Evolutionary conservation across 495 filamentous ascomycete species (phyloP).

Genomic region (Talaromyces adpressus): DNA sequence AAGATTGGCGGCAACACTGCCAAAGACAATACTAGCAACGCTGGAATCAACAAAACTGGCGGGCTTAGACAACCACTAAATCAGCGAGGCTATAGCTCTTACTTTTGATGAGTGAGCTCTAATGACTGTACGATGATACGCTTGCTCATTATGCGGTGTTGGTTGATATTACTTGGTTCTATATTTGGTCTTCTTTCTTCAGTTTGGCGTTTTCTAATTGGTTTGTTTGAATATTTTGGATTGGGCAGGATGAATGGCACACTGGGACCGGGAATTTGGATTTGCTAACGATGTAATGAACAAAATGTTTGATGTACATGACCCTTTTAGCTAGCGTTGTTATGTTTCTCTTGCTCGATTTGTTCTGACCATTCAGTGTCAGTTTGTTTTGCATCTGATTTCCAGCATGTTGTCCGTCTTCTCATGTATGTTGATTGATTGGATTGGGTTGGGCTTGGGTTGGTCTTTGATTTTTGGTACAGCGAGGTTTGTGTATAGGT

Average conservation of each 20-base stretch:
- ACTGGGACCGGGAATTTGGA: not conserved
- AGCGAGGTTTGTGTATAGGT: not conserved
- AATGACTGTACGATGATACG: conserved; percentile 1
- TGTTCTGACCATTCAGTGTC: not conserved
- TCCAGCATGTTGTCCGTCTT: not conserved
- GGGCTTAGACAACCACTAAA: conserved; percentile 31
- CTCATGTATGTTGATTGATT: not conserved
- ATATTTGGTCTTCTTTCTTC: conserved; percentile 3
- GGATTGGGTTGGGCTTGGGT: not conserved
- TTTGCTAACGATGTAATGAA: conserved; percentile 5
- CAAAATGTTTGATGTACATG: conserved; percentile 6
- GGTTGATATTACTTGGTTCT: not conserved
- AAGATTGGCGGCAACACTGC: conserved; percentile 62
- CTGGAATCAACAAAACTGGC: conserved; percentile 21
- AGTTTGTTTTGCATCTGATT: not conserved
- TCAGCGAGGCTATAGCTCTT: conserved; percentile 34
- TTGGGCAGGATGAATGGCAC: not conserved
- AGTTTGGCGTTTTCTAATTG: not conserved
- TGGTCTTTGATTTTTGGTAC: not conserved
- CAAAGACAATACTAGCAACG: conserved; percentile 17
- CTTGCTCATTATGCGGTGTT: conserved; percentile 6
- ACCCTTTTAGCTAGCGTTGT: conserved; percentile 2
- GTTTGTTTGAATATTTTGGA: not conserved
- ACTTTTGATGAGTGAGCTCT: conserved; percentile 22
- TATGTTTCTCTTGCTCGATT: not conserved